Base-by-base conservation (phyloP, 495 filamentous ascomycete species). In the Aeminium ludgeri region DNA sequence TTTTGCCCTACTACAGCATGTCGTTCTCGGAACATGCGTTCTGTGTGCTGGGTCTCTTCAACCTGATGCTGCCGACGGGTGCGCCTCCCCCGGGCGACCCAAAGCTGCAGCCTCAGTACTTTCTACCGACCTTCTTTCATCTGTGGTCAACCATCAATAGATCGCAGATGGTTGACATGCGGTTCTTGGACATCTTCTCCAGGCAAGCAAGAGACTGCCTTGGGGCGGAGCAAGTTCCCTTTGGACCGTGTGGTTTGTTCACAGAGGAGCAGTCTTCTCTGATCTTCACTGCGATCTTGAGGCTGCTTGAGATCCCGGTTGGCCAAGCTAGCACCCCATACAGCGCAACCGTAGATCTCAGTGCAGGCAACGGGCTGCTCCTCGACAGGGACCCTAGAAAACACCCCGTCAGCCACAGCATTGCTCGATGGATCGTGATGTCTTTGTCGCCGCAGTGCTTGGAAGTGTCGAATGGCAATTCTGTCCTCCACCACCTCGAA, bases 271-370 rank as follows among this genome's bases (percentile, higher is more conserved):
- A 99, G 57, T 87, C 86, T 0, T 76, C 86, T 32, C 67, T 91
- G 34, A 81, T 96, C 43, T 96, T 95, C 58, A 96, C 89, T 0
- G 78, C 91, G 10, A 78, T 94, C 28, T 60, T 99, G 8, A 68
- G 89, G 33, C 61, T 99, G 38, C 71, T 94, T 33, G 89, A 96
- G 51, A 99, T 99, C 34, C 89, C 89, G 10, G 91, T 99, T 13
- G 89, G 91, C 5, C 91, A 96, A 58, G 82, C 87, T 5, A 86
- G 80, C 20, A 92, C 89, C 2, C 84, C 89, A 1, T 99, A 99
- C 55, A 80, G 81, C 44, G 62, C 58, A 13, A 70, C 76, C 23
- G 74, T 95, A 6, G 89, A 99, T 62, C 70, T 81, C 35, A 70
- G 74, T 10, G 77, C 82, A 32, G 91, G 89, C 3, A 61, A 87